Percentiles rank a stretch among this genome's conserved stretches.
Evolutionary conservation across 495 filamentous ascomycete species (phyloP).

Genomic region (Lindgomyces ingoldianus): DNA sequence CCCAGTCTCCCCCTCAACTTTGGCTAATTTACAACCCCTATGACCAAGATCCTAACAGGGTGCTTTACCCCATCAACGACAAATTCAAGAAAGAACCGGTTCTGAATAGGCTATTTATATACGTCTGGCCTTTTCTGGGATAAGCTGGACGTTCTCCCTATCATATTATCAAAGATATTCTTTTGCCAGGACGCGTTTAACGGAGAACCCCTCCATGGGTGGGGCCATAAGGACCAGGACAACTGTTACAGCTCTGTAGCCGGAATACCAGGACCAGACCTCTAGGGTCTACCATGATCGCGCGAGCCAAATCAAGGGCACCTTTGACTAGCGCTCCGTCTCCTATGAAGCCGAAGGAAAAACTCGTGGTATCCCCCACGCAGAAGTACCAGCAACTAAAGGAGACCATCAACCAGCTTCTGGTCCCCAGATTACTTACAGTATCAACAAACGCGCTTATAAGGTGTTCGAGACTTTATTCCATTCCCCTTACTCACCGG

Average conservation of each 20-base stretch:
- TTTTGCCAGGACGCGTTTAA: slow-evolving; percentile 21
- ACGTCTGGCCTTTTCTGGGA: slow-evolving; percentile 57
- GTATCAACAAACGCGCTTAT: slow-evolving; percentile 13
- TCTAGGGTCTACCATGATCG: background rate
- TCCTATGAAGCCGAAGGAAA: slow-evolving; percentile 44
- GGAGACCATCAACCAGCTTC: background rate
- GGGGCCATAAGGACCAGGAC: slow-evolving; percentile 38
- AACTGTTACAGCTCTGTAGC: background rate
- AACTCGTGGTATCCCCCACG: slow-evolving; percentile 43
- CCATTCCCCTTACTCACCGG: slow-evolving; percentile 36
- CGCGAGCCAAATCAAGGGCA: background rate
- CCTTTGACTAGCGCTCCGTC: slow-evolving; percentile 18
- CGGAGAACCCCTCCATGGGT: slow-evolving; percentile 48
- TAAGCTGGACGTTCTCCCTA: slow-evolving; percentile 9
- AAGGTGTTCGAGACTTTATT: slow-evolving; percentile 53
- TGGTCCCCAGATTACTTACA: background rate
- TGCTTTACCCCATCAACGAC: background rate
- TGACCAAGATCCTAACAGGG: background rate
- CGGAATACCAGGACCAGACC: background rate
- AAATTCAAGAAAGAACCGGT: background rate
- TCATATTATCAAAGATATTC: background rate
- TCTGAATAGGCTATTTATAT: background rate
- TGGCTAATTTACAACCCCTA: slow-evolving; percentile 32
- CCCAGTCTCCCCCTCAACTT: slow-evolving; percentile 46
- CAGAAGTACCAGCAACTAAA: background rate